Evolutionary conservation across 805 yeast genomes (phyloP).

Genomic region (Metschnikowia chrysomelidarum): DNA sequence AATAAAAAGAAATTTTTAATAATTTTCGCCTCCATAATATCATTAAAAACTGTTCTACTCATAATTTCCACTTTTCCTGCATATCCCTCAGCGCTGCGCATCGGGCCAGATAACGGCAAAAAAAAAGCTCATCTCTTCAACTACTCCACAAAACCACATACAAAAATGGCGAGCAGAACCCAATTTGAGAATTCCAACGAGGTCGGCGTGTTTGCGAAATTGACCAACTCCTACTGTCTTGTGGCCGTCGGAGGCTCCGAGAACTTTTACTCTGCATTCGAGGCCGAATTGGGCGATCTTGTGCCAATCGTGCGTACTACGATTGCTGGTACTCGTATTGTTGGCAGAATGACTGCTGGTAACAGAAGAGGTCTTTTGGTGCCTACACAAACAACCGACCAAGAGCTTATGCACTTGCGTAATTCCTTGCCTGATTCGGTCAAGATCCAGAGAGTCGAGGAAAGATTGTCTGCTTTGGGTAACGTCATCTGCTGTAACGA

Average conservation of each 20-base stretch:
- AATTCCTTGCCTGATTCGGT: constrained; percentile 94
- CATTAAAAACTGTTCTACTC: too few relatives aligned
- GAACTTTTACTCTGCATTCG: constrained; percentile 85
- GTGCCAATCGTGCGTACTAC: constrained; percentile 97
- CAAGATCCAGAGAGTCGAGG: constrained; percentile 96
- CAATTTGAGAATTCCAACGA: constrained; percentile 85
- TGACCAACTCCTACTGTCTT: constrained; percentile 93
- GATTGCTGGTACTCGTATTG: constrained; percentile 96
- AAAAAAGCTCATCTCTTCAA: constrained; percentile 1
- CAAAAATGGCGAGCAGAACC: constrained; percentile 64
- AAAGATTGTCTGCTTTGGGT: constrained; percentile 93
- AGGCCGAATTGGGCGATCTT: constrained; percentile 95
- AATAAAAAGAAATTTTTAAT: too few relatives aligned
- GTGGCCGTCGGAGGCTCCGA: constrained; percentile 97
- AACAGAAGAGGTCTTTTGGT: constrained; percentile 96
- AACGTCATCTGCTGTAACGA: constrained; percentile 98
- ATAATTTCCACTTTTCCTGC: too few relatives aligned
- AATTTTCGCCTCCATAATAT: too few relatives aligned
- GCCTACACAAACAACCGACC: constrained; percentile 97
- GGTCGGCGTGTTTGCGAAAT: constrained; percentile 91
- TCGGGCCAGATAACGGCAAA: background rate
- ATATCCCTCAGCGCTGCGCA: too few relatives aligned
- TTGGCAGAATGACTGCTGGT: constrained; percentile 98
- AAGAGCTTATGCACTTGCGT: constrained; percentile 95
- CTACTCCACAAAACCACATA: background rate